Evolutionary conservation across 768 basidiomycete genomes (phyloP).

Genomic region (Termitomyces sp.): DNA sequence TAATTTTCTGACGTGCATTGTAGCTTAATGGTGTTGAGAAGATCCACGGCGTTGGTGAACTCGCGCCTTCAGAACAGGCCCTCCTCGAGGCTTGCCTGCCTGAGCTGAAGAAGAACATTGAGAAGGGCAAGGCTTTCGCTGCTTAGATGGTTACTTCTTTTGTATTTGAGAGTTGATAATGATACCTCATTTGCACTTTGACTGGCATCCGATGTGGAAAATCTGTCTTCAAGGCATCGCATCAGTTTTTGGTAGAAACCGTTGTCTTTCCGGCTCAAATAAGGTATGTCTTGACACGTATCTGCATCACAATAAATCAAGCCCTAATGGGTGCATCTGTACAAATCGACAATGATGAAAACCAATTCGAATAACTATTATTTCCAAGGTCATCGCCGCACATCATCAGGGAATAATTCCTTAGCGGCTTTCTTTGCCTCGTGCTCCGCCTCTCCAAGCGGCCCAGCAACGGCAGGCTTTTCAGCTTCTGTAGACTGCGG

Average conservation of each 20-base stretch:
- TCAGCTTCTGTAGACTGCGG: background rate
- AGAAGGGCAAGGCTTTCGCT: constrained; percentile 84
- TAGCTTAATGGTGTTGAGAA: constrained; percentile 85
- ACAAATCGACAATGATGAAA: background rate
- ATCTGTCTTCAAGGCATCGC: background rate
- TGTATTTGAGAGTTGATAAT: background rate
- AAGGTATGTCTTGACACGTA: background rate
- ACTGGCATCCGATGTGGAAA: background rate
- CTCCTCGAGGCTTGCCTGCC: constrained; percentile 84
- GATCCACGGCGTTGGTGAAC: constrained; percentile 77
- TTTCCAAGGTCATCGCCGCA: background rate
- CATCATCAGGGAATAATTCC: constrained; percentile 8
- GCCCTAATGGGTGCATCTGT: background rate
- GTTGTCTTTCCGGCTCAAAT: background rate
- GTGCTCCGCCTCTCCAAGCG: constrained; percentile 7
- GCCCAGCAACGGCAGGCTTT: constrained; percentile 2
- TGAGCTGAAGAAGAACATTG: constrained; percentile 96
- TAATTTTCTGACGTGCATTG: constrained; percentile 7
- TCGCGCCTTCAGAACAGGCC: constrained; percentile 80
- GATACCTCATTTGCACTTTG: background rate
- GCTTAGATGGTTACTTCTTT: constrained; percentile 18
- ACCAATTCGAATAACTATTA: background rate
- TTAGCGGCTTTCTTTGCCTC: constrained; percentile 13
- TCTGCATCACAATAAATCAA: background rate
- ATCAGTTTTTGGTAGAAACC: background rate